Percentiles rank a stretch among this genome's conserved stretches.
Evolutionary conservation across 129 eudicot genomes (phyloP).

Genomic region (Artemisia tridentata): DNA sequence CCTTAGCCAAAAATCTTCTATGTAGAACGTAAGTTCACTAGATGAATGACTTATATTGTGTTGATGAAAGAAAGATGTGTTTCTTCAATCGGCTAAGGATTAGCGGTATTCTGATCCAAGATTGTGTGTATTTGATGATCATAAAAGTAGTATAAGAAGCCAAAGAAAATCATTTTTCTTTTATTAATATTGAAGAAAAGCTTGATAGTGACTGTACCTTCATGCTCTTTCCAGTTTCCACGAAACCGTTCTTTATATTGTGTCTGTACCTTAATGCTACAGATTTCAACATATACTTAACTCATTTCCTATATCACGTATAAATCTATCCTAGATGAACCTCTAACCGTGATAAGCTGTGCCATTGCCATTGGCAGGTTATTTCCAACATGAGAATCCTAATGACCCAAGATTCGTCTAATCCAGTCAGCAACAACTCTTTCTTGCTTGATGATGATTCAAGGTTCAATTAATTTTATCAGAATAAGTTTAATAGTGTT

Average conservation of each 20-base stretch:
- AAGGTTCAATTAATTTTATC: constrained; percentile 44
- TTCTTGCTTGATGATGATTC: constrained; percentile 86
- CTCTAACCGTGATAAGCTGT: neutral
- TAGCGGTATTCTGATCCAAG: too few relatives aligned
- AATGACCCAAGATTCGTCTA: constrained; percentile 89
- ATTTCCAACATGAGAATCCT: constrained; percentile 74
- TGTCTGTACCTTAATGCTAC: neutral
- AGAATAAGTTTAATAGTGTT: neutral
- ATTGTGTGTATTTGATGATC: too few relatives aligned
- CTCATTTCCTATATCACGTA: neutral
- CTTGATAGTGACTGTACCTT: too few relatives aligned
- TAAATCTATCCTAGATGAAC: neutral
- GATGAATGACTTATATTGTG: too few relatives aligned
- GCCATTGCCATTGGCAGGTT: constrained; percentile 45
- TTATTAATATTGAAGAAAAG: too few relatives aligned
- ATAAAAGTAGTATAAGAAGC: too few relatives aligned
- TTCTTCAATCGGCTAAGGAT: too few relatives aligned
- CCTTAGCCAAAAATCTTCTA: too few relatives aligned
- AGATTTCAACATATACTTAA: neutral
- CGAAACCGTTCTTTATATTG: neutral
- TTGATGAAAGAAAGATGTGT: too few relatives aligned
- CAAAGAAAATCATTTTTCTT: too few relatives aligned
- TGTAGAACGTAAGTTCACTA: neutral
- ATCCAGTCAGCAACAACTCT: constrained; percentile 72
- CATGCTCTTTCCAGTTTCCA: neutral